Evolutionary conservation across 1,284 basidiomycete genomes (phyloP), one percentile per base, ranked within the genome.

Genomic region (Paramarasmius palmivorus): DNA sequence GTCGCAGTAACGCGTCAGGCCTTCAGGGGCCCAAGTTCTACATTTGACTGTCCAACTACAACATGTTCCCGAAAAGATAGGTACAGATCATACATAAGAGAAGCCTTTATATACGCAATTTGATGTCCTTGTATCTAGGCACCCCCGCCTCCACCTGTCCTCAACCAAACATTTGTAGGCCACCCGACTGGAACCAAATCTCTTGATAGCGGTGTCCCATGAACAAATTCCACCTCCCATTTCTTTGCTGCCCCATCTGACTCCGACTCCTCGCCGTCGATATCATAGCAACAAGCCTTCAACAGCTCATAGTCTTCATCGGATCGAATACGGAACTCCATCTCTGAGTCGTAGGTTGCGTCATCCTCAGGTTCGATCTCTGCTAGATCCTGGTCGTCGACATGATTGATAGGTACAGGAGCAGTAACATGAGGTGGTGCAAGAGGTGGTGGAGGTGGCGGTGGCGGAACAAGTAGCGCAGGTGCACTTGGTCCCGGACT

Each of bases 261-360:
- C 15, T 26, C 44, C 19, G 15, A 10, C 15, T 26, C 44, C 19
- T 23, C 12, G 17, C 12, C 37, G 14, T 25, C 36, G 22, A 39
- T 17, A n/a, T 37, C 35, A 17, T 38, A 34, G 5, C 19, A 29
- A 17, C 37, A 40, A 5, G 25, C n/a, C 20, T 36, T 37, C 36
- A 50, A 50, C 10, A 50, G 38, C 35, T 50, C 49, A 15, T 39
- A 39, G 4, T 35, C 23, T 22, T 50, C 49, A 22, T 50, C 25
- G 15, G 49, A 38, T 23, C 49, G 49, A 40, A 50, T 22, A 22
- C 49, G 49, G 36, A 34, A 49, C 22, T 49, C 47, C 20, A 34
- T 26, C 14, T 49, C 47, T 14, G 47, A 49, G 23, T 38, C 32
- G n/a, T 37, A 34, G 19, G 29, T 42, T 4, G 42, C 19, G 12